phyloP scores from a whole-genome alignment of 257 asterid species.

The Solanum paucissectum region DNA sequence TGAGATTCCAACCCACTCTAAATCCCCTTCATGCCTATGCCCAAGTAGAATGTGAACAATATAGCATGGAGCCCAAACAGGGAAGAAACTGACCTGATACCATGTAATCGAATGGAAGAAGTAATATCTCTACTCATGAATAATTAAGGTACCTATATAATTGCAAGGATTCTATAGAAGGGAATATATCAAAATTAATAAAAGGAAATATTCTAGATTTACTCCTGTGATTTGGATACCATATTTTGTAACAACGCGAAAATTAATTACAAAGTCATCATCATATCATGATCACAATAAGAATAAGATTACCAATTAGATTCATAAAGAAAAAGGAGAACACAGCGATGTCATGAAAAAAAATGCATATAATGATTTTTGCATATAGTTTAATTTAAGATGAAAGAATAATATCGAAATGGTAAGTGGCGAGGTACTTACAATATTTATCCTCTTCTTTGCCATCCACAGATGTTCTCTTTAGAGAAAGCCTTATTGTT shows the following conservation, averaged over 20 bases:
- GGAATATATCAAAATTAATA: neutral
- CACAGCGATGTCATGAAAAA: neutral
- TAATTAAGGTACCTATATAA: neutral
- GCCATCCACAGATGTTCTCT: slow-evolving; percentile 53
- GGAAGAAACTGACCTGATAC: neutral
- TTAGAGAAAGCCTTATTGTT: slow-evolving; percentile 64
- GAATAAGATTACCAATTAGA: neutral
- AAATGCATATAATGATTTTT: neutral
- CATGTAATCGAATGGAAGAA: neutral
- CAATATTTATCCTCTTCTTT: slow-evolving; percentile 40
- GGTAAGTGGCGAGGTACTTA: slow-evolving; percentile 18
- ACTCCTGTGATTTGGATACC: neutral
- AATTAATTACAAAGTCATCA: neutral
- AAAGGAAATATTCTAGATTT: neutral
- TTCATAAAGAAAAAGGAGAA: neutral
- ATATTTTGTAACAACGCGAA: neutral
- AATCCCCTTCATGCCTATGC: neutral
- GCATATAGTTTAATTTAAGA: neutral
- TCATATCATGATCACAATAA: neutral
- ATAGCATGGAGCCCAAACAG: neutral
- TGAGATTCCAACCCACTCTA: neutral
- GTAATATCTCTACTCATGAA: neutral
- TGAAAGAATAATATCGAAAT: neutral
- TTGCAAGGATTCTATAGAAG: neutral
- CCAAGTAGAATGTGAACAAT: neutral